These are phyloP conservation scores for Sextonia rubra DNA, from an alignment of 164 flowering plant genomes.

Conservation along the genomic window DNA sequence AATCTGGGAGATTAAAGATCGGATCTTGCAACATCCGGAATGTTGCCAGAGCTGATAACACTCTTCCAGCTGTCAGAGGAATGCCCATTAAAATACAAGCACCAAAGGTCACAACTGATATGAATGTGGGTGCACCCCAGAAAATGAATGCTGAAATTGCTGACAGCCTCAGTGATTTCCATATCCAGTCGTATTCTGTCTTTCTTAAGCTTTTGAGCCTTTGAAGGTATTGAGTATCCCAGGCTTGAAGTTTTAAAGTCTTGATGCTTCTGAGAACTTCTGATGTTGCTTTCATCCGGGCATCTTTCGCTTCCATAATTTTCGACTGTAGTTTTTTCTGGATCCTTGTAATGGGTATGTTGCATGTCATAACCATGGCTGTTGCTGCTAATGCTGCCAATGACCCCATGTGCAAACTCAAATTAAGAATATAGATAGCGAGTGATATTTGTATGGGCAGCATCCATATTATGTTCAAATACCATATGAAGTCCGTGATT, in stretches of 20 bases:
- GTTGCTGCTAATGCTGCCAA: slow-evolving; percentile 73
- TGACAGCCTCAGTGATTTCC: slow-evolving; percentile 57
- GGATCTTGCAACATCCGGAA: slow-evolving; percentile 94
- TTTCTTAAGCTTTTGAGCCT: slow-evolving; percentile 59
- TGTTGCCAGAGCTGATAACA: slow-evolving; percentile 88
- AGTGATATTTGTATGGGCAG: slow-evolving; percentile 78
- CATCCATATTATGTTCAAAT: slow-evolving; percentile 74
- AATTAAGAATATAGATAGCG: slow-evolving; percentile 61
- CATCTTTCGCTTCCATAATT: slow-evolving; percentile 85
- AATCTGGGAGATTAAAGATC: slow-evolving; percentile 79
- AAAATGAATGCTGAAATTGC: slow-evolving; percentile 68
- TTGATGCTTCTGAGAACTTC: slow-evolving; percentile 83
- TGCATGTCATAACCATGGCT: slow-evolving; percentile 54
- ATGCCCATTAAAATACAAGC: slow-evolving; percentile 70
- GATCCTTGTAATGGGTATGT: slow-evolving; percentile 68
- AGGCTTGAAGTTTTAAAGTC: slow-evolving; percentile 85
- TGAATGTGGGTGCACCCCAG: slow-evolving; percentile 90
- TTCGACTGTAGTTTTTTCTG: slow-evolving; percentile 64
- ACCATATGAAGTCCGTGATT: slow-evolving; percentile 82
- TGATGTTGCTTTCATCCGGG: slow-evolving; percentile 81
- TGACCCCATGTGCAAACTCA: slow-evolving; percentile 62
- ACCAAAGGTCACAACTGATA: slow-evolving; percentile 73
- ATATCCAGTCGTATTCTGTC: slow-evolving; percentile 59
- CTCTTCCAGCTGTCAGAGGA: slow-evolving; percentile 79
- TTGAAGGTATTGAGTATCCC: slow-evolving; percentile 71